Evolutionary conservation across 257 asterid genomes (phyloP).

Genomic region (Solanum tarijense): DNA sequence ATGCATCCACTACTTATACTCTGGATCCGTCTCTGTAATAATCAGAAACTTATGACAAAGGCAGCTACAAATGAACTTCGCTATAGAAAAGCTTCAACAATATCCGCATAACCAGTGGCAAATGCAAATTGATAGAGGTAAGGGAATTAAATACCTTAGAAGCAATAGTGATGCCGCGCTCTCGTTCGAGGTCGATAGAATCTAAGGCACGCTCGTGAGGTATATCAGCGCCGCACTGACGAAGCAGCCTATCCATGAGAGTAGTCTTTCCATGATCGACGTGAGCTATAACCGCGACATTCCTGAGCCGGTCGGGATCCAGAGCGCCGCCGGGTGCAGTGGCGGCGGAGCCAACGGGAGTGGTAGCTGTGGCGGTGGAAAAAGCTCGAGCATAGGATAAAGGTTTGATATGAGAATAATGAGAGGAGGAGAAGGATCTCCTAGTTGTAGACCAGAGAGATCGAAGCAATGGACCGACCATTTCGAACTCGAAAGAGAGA

Average conservation of each 20-base stretch:
- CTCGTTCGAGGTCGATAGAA: conserved; percentile 87
- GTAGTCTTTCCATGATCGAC: conserved; percentile 99
- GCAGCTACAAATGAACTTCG: neutral
- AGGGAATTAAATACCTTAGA: conserved; percentile 54
- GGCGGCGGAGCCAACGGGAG: conserved; percentile 23
- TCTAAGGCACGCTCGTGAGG: conserved; percentile 96
- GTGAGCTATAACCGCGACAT: conserved; percentile 94
- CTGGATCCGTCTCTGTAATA: neutral
- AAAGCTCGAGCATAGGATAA: conserved; percentile 25
- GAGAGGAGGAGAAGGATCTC: conserved; percentile 10
- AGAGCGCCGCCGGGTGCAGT: conserved; percentile 22
- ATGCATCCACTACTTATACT: neutral
- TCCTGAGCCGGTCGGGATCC: conserved; percentile 64
- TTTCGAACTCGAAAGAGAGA: conserved; percentile 6
- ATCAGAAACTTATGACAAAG: neutral
- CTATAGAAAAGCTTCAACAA: neutral
- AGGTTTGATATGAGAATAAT: conserved; percentile 17
- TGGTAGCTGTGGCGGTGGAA: conserved; percentile 40
- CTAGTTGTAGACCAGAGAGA: conserved; percentile 46
- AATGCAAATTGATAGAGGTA: neutral
- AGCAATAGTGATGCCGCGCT: conserved; percentile 93
- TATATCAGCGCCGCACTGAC: conserved; percentile 96
- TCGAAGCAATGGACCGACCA: conserved; percentile 62
- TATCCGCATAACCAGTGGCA: neutral
- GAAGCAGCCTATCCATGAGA: conserved; percentile 93